Conservation (phyloP, 129 eudicot genomes). For the Chrysanthemum makinoi region DNA sequence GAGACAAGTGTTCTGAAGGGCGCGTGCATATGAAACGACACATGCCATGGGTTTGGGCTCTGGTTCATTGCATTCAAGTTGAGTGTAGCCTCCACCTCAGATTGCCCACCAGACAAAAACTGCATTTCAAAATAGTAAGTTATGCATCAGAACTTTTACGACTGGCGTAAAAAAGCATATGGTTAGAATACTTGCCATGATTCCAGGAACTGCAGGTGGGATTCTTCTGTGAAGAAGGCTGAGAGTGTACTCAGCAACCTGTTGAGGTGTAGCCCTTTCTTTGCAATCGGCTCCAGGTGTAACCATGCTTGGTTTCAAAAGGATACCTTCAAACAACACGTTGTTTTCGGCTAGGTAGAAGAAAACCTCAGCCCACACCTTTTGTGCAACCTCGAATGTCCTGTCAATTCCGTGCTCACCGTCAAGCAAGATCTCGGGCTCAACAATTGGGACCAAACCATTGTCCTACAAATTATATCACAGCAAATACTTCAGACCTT, state of each 20-base stretch:
- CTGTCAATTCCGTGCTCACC: conserved; percentile 74
- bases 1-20: conserved; percentile 90
- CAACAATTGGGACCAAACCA: conserved; percentile 76
- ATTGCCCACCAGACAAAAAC: conserved; percentile 93
- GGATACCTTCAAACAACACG: conserved; percentile 69
- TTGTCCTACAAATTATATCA: conserved; percentile 52
- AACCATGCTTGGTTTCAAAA: conserved; percentile 87
- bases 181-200: conserved; percentile 52
- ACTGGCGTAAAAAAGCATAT: not conserved
- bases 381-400: conserved; percentile 62
- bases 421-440: conserved; percentile 68
- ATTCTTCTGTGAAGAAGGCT: conserved; percentile 62
- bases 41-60: conserved; percentile 91
- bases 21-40: conserved; percentile 85
- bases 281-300: conserved; percentile 78
- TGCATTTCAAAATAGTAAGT: conserved; percentile 30
- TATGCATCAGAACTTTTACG: not conserved
- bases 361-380: conserved; percentile 83
- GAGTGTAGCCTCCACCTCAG: conserved; percentile 79
- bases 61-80: conserved; percentile 93
- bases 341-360: conserved; percentile 70
- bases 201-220: conserved; percentile 88
- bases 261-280: conserved; percentile 68
- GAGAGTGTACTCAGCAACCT: conserved; percentile 71
- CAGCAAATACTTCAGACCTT: conserved; percentile 12